Percentiles rank a stretch among this genome's conserved stretches.
Evolutionary conservation across 768 basidiomycete genomes (phyloP).

Genomic region (Trametes villosa): DNA sequence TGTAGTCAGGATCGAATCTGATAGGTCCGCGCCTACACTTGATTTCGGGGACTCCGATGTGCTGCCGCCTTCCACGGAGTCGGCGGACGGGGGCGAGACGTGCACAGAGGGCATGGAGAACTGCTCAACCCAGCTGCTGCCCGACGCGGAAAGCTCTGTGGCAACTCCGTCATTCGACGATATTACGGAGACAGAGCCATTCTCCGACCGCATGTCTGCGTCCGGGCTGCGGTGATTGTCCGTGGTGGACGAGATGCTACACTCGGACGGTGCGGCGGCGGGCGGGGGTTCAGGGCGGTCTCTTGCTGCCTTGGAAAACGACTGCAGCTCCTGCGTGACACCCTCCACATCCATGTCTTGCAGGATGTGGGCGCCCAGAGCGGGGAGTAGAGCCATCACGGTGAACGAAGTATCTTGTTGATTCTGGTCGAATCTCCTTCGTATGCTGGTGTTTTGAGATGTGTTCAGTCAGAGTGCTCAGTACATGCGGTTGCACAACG

Average conservation of each 20-base stretch:
- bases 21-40: conserved; percentile 30
- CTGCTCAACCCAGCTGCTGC: conserved; percentile 50
- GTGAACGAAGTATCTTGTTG: conserved; percentile 81
- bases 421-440: conserved; percentile 73
- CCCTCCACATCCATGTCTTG: conserved; percentile 77
- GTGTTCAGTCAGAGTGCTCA: neutral
- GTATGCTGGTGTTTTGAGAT: conserved; percentile 59
- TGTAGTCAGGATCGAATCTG: conserved; percentile 46
- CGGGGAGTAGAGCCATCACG: conserved; percentile 69
- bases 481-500: conserved; percentile 34
- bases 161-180: conserved; percentile 44
- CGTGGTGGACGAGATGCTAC: conserved; percentile 41
- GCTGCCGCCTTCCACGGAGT: neutral
- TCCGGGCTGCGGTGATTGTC: conserved; percentile 36
- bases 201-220: conserved; percentile 48
- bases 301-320: conserved; percentile 43
- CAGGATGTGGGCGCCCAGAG: conserved; percentile 66
- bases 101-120: conserved; percentile 34
- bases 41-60: conserved; percentile 14
- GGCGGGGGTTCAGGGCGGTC: conserved; percentile 3
- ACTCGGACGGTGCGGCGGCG: conserved; percentile 25
- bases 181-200: conserved; percentile 45
- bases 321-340: conserved; percentile 60
- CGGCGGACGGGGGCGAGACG: conserved; percentile 14
- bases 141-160: conserved; percentile 39